Conservation (phyloP, 257 asterid species). For the Solanum okadae region DNA sequence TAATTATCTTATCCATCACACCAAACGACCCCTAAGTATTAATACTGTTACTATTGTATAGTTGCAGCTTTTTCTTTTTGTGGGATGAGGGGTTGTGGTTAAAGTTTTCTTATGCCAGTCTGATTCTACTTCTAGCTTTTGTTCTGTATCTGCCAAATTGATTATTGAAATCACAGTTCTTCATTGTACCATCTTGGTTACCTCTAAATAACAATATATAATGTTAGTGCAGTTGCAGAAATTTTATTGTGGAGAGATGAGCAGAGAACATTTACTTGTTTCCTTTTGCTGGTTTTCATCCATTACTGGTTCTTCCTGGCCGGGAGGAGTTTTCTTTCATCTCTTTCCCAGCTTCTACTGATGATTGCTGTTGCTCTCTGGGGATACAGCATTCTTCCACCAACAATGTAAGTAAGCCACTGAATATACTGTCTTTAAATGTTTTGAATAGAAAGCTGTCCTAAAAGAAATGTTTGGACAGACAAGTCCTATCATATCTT, state of each 20-base stretch:
- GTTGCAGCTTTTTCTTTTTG: background rate
- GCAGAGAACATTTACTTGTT: conserved; percentile 56
- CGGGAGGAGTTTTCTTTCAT: conserved; percentile 68
- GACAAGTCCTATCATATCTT: background rate
- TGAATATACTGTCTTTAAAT: background rate
- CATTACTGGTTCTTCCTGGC: conserved; percentile 82
- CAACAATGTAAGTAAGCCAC: conserved; percentile 47
- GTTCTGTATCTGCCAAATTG: background rate
- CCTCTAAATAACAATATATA: conserved; percentile 13
- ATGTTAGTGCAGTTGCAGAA: conserved; percentile 68
- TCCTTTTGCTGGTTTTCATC: conserved; percentile 43
- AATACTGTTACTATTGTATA: background rate
- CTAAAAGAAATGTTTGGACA: background rate
- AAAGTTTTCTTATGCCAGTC: background rate
- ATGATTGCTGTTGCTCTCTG: conserved; percentile 40
- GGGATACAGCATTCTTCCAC: conserved; percentile 49
- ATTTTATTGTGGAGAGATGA: conserved; percentile 96
- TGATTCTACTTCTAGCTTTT: background rate
- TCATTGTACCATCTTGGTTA: background rate
- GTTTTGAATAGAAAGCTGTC: background rate
- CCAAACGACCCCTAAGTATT: background rate
- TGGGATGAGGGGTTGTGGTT: background rate
- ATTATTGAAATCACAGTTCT: background rate
- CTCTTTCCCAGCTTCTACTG: conserved; percentile 63
- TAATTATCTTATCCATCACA: too few relatives aligned